phyloP scores from a whole-genome alignment of 2,329 filamentous ascomycete species.

The Aspergillus novoparasiticus region DNA sequence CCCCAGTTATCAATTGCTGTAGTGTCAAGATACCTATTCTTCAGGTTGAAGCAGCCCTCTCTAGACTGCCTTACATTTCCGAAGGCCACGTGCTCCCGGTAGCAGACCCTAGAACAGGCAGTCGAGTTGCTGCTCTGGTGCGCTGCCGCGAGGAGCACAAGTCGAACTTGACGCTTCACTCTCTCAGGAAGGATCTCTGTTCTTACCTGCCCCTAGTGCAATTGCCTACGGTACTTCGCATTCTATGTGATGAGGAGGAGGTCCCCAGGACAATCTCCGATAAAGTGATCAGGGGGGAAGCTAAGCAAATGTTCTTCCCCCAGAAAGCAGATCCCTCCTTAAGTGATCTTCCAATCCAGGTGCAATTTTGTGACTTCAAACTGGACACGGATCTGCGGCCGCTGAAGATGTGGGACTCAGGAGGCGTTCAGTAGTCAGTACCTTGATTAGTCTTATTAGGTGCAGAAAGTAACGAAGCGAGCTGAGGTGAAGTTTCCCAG shows the following conservation, averaged over 20 bases:
- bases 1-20: not conserved
- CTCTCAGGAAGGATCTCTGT: not conserved
- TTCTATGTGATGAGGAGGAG: not conserved
- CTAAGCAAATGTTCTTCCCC: not conserved
- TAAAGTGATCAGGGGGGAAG: not conserved
- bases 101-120: not conserved
- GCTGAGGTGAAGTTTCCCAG: not conserved
- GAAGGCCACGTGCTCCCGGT: not conserved
- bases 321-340: not conserved
- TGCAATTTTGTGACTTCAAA: not conserved
- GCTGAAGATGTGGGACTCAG: not conserved
- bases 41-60: not conserved
- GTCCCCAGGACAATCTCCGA: not conserved
- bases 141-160: not conserved
- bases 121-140: not conserved
- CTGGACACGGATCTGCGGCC: not conserved
- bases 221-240: not conserved
- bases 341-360: not conserved
- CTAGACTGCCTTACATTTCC: not conserved
- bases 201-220: not conserved
- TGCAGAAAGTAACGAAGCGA: not conserved
- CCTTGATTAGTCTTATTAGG: not conserved
- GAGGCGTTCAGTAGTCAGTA: not conserved
- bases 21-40: not conserved
- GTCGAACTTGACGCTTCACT: not conserved